Base-by-base conservation (phyloP, 2,329 filamentous ascomycete species). In the Cephalotrichum gorgonifer region DNA sequence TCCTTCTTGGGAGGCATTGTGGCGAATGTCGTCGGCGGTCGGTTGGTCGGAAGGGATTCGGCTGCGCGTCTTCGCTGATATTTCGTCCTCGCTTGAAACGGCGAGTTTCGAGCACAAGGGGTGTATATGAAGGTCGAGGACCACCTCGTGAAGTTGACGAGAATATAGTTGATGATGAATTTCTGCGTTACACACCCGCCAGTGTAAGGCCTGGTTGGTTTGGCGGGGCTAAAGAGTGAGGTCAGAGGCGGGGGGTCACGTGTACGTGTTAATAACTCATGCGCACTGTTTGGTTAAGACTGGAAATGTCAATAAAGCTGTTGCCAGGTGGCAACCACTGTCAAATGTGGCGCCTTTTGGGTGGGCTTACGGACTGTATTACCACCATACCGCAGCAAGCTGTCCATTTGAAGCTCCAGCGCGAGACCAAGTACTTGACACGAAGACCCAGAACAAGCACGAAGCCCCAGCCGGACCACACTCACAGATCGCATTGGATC, bases 1-100 rank as follows among this genome's bases (percentile, higher is more conserved):
- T 68, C 64, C 59, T 76, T 77, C 66, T 89, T 89, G 51, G 86
- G 86, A 65, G 86, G 73, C 86, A 90, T 89, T 60, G 60, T 80
- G 72, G 68, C 33, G 25, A 39, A 26, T 43, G 53, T 54, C 51
- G 54, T 48, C 17, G 35, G 17, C 35, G 35, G 26, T 43, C 8
- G 22, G 38, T 38, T 20, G 15, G 43, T 15, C 30, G 20, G 23
- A 17, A 23, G 31, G 26, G 31, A 31, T 44, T 15, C 17, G 33
- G 33, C 6, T 43, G n/a, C n/a, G n/a, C n/a, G n/a, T n/a, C n/a
- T n/a, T n/a, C n/a, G n/a, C n/a, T 43, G 26, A 49, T 39, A 41
- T n/a, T 5, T 31, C 17, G 31, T 47, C 17, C 22, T 27, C 22
- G 14, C 25, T 44, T 5, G 22, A 28, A 33, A 23, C 27, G 26